Base-by-base conservation (phyloP, 495 filamentous ascomycete genomes). In the Aspergillus wentii region DNA sequence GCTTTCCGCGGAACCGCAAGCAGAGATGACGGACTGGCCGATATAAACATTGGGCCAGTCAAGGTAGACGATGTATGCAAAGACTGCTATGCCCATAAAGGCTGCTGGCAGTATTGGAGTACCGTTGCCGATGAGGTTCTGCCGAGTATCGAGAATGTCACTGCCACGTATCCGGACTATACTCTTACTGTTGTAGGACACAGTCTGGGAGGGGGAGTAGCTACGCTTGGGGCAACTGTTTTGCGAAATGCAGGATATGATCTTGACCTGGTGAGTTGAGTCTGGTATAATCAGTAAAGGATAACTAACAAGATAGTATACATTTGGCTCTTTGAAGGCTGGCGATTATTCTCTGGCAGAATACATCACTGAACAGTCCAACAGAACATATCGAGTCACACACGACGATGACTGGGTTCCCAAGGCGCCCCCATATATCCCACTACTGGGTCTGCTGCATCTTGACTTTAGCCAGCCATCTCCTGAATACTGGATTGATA, bases 191-290 rank as follows among this genome's bases (percentile, higher is more conserved):
- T 71, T 10, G 75, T 71, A 0, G 80, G 80, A 5, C 79, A 85
- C 63, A 75, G 69, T n/a, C 64, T 84, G 8, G 80, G 80, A 25
- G 80, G 61, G 18, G 78, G 78, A 8, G 61, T 83, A 20, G 75
- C 69, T 15, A 71, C 64, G 2, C 40, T 85, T 1, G 75, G 66
- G 0, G 72, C 75, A 0, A 70, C 63, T 4, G 60, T 71, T 40
- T 51, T 80, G 33, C 62, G 75, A 4, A 65, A 63, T 20, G 27
- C 40, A 7, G 72, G 70, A 36, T 21, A 38, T 33, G 33, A 23
- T 8, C 28, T 41, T 26, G 42, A 38, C 16, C 25, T 52, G 43
- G 49, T 52, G 37, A 15, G 44, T 17, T 19, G 3, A 13, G 8
- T 8, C 11, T 39, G 28, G 18, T 0, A 33, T 17, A 13, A 23